phyloP scores from a whole-genome alignment of 306 rosid genomes.

The Senna tora region DNA sequence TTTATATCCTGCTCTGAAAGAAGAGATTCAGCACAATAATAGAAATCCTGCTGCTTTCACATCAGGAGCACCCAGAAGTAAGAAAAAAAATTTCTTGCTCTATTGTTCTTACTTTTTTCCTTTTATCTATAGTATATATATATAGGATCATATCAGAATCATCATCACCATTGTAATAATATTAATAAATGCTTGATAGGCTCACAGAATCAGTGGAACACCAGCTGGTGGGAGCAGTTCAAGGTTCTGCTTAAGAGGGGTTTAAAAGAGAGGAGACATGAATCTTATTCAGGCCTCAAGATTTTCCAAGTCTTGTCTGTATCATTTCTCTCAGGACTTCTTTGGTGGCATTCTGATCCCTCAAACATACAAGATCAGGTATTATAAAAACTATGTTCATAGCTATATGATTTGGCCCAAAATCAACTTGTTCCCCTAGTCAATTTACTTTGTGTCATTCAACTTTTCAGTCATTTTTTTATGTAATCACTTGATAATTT shows the following conservation, averaged over 20 bases:
- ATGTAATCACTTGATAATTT: too few relatives aligned
- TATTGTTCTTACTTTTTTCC: conserved; percentile 2
- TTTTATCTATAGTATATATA: not conserved
- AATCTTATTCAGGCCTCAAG: conserved; percentile 83
- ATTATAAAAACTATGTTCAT: not conserved
- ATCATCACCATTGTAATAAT: not conserved
- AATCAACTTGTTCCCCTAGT: too few relatives aligned
- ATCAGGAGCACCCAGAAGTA: conserved; percentile 60
- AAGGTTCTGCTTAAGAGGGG: conserved; percentile 79
- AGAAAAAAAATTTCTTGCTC: conserved; percentile 23
- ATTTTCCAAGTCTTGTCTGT: conserved; percentile 92
- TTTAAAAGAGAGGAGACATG: conserved; percentile 77
- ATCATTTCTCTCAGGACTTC: conserved; percentile 77
- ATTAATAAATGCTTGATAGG: conserved; percentile 39
- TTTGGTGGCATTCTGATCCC: conserved; percentile 87
- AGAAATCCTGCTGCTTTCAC: conserved; percentile 33
- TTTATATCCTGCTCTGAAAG: conserved; percentile 68
- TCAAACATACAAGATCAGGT: conserved; percentile 91
- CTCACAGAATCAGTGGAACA: conserved; percentile 63
- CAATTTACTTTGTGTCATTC: too few relatives aligned
- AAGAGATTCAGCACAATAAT: conserved; percentile 57
- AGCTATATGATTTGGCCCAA: too few relatives aligned
- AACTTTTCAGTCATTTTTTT: too few relatives aligned
- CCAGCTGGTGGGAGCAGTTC: conserved; percentile 87
- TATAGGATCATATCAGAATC: conserved; percentile 20